Percentiles rank a stretch among this genome's conserved stretches.
phyloP scores from a whole-genome alignment of 495 filamentous ascomycete genomes.

The Xylaria bambusicola region DNA sequence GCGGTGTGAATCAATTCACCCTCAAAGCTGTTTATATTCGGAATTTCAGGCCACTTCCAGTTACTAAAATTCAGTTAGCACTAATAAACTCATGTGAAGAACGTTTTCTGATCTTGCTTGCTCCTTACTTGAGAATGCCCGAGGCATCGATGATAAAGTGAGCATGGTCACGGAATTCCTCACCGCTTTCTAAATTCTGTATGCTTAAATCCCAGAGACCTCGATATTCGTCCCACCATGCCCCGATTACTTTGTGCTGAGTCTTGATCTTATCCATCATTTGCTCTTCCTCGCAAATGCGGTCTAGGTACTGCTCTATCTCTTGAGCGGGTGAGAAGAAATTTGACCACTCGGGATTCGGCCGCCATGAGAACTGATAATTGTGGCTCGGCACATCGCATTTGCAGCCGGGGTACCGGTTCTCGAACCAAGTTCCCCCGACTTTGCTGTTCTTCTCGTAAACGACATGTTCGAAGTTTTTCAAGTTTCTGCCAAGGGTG shows the following conservation, averaged over 20 bases:
- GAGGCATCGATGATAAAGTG: slow-evolving; percentile 61
- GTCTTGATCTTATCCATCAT: slow-evolving; percentile 55
- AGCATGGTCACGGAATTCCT: slow-evolving; percentile 49
- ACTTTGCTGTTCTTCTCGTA: slow-evolving; percentile 80
- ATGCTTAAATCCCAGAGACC: slow-evolving; percentile 55
- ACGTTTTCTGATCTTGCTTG: background rate
- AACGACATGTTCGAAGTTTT: slow-evolving; percentile 58
- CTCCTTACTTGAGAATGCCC: slow-evolving; percentile 58
- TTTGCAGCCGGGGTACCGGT: slow-evolving; percentile 56
- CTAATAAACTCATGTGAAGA: background rate
- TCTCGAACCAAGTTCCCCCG: slow-evolving; percentile 63
- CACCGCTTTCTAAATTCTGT: slow-evolving; percentile 45
- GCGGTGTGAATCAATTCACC: slow-evolving; percentile 61
- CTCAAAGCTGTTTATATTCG: slow-evolving; percentile 48
- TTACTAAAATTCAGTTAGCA: slow-evolving; percentile 48
- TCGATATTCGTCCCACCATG: slow-evolving; percentile 44
- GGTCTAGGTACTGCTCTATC: slow-evolving; percentile 59
- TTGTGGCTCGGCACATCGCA: slow-evolving; percentile 60
- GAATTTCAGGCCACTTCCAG: slow-evolving; percentile 63
- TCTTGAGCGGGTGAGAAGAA: slow-evolving; percentile 60
- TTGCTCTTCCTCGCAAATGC: slow-evolving; percentile 56
- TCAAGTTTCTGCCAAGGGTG: slow-evolving; percentile 43
- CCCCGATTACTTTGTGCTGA: slow-evolving; percentile 39
- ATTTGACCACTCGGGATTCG: slow-evolving; percentile 58
- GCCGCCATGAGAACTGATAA: slow-evolving; percentile 59